These are phyloP conservation scores for Neophaeococcomyces aloes DNA, from an alignment of 2,329 filamentous ascomycete genomes.

Conservation along the genomic window DNA sequence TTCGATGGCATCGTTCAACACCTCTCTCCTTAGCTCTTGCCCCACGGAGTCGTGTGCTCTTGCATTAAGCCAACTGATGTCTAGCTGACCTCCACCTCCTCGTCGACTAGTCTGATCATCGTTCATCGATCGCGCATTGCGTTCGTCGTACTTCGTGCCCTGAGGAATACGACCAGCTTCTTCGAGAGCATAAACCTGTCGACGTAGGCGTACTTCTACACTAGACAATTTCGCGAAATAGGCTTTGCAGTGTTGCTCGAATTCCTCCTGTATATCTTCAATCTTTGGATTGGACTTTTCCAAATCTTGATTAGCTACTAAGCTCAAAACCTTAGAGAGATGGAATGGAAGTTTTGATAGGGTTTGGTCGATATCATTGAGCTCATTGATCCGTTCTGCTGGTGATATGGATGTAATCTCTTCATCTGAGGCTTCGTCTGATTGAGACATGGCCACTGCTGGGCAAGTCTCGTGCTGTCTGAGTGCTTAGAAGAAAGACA, in stretches of 20 bases:
- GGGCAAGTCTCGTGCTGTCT: too few relatives aligned
- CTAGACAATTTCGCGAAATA: slow-evolving; percentile 65
- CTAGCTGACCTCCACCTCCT: slow-evolving; percentile 46
- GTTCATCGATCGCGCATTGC: slow-evolving; percentile 5
- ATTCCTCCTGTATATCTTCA: slow-evolving; percentile 22
- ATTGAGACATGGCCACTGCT: too few relatives aligned
- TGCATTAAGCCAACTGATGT: slow-evolving; percentile 84
- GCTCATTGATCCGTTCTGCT: slow-evolving; percentile 67
- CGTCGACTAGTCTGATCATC: slow-evolving; percentile 11
- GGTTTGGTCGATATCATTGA: slow-evolving; percentile 59
- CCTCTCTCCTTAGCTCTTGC: slow-evolving; percentile 70
- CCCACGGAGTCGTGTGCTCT: slow-evolving; percentile 65
- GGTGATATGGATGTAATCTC: slow-evolving; percentile 27
- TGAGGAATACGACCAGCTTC: slow-evolving; percentile 61
- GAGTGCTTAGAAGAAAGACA: too few relatives aligned
- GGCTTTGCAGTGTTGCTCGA: slow-evolving; percentile 44
- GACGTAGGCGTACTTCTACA: slow-evolving; percentile 62
- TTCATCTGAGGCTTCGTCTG: too few relatives aligned
- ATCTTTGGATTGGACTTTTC: slow-evolving; percentile 8
- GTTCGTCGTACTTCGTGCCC: slow-evolving; percentile 22
- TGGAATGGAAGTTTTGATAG: slow-evolving; percentile 43
- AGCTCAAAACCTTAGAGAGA: slow-evolving; percentile 53
- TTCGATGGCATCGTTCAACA: slow-evolving; percentile 54
- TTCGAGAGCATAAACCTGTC: slow-evolving; percentile 68
- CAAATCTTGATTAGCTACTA: slow-evolving; percentile 40